Evolutionary conservation across 2,329 filamentous ascomycete species (phyloP), one percentile per base, ranked within the genome.

Genomic region (Fusarium sp.): DNA sequence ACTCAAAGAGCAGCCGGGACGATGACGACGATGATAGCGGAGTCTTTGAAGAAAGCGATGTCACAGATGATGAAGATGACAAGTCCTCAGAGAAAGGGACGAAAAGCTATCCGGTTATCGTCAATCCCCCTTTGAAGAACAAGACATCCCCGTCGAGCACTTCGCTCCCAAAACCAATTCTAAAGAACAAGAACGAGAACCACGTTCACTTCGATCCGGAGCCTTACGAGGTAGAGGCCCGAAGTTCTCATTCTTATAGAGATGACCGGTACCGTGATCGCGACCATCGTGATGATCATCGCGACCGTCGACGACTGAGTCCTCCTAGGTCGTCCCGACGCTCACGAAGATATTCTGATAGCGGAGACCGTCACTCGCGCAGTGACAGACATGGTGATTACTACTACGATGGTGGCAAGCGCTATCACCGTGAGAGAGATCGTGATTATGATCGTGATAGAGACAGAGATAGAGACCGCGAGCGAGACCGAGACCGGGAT

Each of bases 101-200:
- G 8, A 79, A 77, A 61, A 77, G 64, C 34, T 80, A 80, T 44
- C 81, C 78, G 3, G 76, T 76, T 54, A 82, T 82, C 63, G 80
- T 82, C 63, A 78, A 69, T 52, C 78, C 79, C 1, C 81, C 80
- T 1, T 67, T 54, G 30, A 79, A 77, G 61, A 71, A 46, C 48
- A 79, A 77, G 65, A 76, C 76, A 1, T 82, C 79, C 0, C 78
- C 81, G 0, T 72, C 80, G 2, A 78, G 76, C 49, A 79, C 79
- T 7, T 76, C 78, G 5, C 76, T 74, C 62, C 87, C 87, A 3
- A 89, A 88, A 71, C 84, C 87, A 7, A 89, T 89, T n/a, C 79
- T 89, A 20, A 89, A 89, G 80, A 89, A 89, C 74, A 85, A 83
- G 71, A 87, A 88, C 64, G 84, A 84, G 48, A 85, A 89, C 63